phyloP scores from a whole-genome alignment of 2,329 filamentous ascomycete genomes.

The Phialophora chinensis region DNA sequence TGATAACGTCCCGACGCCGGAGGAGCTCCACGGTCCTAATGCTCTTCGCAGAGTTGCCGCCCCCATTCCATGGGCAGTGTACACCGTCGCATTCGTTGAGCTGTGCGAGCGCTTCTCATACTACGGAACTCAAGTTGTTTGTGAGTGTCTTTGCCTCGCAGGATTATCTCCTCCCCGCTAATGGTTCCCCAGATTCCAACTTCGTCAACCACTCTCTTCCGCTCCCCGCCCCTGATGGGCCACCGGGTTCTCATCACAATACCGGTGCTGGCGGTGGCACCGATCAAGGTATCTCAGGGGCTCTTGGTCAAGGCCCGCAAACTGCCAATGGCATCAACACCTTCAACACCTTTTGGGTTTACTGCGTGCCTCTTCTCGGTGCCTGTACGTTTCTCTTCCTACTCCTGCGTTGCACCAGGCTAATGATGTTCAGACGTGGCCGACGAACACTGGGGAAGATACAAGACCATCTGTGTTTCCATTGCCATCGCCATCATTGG shows the following conservation, averaged over 20 bases:
- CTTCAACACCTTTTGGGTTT: slow-evolving; percentile 68
- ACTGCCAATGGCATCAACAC: slow-evolving; percentile 59
- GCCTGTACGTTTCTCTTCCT: slow-evolving; percentile 50
- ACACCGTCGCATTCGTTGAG: slow-evolving; percentile 74
- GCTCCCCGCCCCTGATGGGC: slow-evolving; percentile 42
- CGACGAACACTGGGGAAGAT: slow-evolving; percentile 55
- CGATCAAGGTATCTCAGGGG: slow-evolving; percentile 56
- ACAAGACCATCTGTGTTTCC: slow-evolving; percentile 72
- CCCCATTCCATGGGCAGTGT: slow-evolving; percentile 50
- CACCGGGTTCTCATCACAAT: slow-evolving; percentile 52
- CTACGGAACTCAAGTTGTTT: slow-evolving; percentile 67
- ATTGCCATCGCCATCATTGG: slow-evolving; percentile 68
- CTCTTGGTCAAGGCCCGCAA: slow-evolving; percentile 63
- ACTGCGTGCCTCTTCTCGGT: slow-evolving; percentile 64
- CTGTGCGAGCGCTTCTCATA: slow-evolving; percentile 58
- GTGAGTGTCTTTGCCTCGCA: slow-evolving; percentile 49
- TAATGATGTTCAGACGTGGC: slow-evolving; percentile 1
- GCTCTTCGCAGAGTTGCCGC: slow-evolving; percentile 19
- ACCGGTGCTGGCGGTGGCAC: slow-evolving; percentile 57
- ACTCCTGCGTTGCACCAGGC: background rate
- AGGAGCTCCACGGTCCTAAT: slow-evolving; percentile 17
- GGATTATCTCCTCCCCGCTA: background rate
- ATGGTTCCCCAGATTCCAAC: slow-evolving; percentile 16
- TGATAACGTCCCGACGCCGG: slow-evolving; percentile 10
- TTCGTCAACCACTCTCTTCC: slow-evolving; percentile 20